Base-by-base conservation (phyloP, 2,329 filamentous ascomycete species). In the Epicoccum nigrum region DNA sequence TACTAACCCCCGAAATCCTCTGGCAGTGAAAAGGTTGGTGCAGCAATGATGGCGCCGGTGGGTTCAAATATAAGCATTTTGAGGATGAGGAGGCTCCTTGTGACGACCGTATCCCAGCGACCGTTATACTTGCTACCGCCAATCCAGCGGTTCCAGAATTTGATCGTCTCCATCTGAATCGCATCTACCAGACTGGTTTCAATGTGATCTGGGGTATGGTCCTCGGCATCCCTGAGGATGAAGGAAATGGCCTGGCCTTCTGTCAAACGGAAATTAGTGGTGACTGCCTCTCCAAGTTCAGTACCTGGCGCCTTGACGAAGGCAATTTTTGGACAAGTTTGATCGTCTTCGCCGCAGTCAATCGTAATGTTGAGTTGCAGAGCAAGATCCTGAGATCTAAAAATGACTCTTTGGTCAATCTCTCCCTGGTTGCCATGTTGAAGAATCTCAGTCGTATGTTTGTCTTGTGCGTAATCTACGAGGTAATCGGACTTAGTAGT, bases 31-130 rank as follows among this genome's bases (percentile, higher is more conserved):
- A 92, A 92, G 0, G 88, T 92, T 0, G 89, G 88, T 1, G 88
- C 82, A 1, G 88, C 89, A 27, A 91, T 81, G 42, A 92, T 91
- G 7, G 88, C 89, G 2, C 89, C 88, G 0, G 88, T 92, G 0
- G 88, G 88, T 64, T 92, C 88, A 61, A 86, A 92, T 0, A 88
- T 91, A 61, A 92, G 78, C 73, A 92, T 79, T 71, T 92, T 92
- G 35, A 92, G 73, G 45, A 90, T 84, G 77, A 92, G 83, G 42
- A 92, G 74, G 64, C 87, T 90, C 47, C 88, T 79, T 20, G 80
- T 79, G 5, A 92, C 86, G 2, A 88, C 84, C 69, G 91, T 87
- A 45, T 86, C 80, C 83, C 88, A 92, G 27, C 85, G 81, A 4
- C 88, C 88, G 51, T 83, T 84, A 70, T 90, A 92, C 58, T 80